phyloP scores from a whole-genome alignment of 1,139 yeast species.

The Scheffersomyces parashehatae region DNA sequence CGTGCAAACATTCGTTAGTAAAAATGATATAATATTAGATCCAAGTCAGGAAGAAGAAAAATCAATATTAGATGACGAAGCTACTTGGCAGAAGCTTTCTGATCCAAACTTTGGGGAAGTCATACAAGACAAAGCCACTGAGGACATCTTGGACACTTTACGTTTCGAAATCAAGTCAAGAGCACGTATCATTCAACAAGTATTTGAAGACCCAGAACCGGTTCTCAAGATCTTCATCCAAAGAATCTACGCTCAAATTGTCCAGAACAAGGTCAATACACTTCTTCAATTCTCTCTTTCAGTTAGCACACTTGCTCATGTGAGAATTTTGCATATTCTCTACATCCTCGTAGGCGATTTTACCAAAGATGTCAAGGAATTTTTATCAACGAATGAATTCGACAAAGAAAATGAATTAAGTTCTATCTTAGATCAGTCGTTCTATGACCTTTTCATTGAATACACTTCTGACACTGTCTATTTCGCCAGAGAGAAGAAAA shows the following conservation, averaged over 20 bases:
- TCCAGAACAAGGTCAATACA: conserved; percentile 66
- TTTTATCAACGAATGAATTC: conserved; percentile 47
- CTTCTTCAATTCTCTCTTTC: conserved; percentile 66
- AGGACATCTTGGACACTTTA: conserved; percentile 34
- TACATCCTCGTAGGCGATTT: conserved; percentile 63
- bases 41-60: conserved; percentile 44
- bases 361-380: conserved; percentile 66
- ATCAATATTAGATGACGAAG: conserved; percentile 39
- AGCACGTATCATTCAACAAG: conserved; percentile 69
- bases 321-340: conserved; percentile 70
- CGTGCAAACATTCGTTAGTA: conserved; percentile 79
- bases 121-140: conserved; percentile 36
- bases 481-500: conserved; percentile 71
- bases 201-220: conserved; percentile 65
- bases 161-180: conserved; percentile 60
- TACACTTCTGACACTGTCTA: conserved; percentile 69
- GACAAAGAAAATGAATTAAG: conserved; percentile 49
- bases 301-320: conserved; percentile 70
- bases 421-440: conserved; percentile 67
- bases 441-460: conserved; percentile 70
- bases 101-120: conserved; percentile 36
- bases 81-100: conserved; percentile 35
- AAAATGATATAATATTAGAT: conserved; percentile 65
- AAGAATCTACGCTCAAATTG: conserved; percentile 74
- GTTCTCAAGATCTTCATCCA: conserved; percentile 74